phyloP scores from a whole-genome alignment of 176 grass and related monocot species.

The Neostapfia colusana region DNA sequence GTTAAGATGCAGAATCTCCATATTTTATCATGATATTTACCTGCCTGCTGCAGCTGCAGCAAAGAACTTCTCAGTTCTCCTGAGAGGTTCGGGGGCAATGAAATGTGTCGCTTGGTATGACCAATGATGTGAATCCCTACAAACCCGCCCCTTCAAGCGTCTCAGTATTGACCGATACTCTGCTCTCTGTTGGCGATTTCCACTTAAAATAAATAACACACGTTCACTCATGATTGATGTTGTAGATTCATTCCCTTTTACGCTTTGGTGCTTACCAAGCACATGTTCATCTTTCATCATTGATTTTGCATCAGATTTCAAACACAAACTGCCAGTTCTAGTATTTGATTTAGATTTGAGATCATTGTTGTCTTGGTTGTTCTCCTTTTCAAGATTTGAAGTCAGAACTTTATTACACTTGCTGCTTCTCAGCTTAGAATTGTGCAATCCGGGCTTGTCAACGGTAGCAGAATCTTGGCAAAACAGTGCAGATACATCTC shows the following conservation, averaged over 20 bases:
- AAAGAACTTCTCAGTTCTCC: constrained; percentile 93
- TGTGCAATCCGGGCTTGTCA: constrained; percentile 23
- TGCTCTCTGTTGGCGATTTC: constrained; percentile 58
- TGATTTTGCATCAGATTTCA: constrained; percentile 26
- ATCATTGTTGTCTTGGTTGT: constrained; percentile 37
- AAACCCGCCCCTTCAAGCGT: constrained; percentile 58
- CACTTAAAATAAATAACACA: constrained; percentile 81
- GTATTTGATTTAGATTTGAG: constrained; percentile 34
- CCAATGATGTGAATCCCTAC: constrained; percentile 92
- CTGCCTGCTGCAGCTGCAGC: constrained; percentile 83
- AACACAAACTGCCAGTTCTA: constrained; percentile 15
- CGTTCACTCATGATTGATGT: constrained; percentile 28
- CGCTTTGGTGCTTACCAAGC: constrained; percentile 3
- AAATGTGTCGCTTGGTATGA: constrained; percentile 92
- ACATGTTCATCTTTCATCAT: constrained; percentile 26
- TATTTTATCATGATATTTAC: constrained; percentile 30
- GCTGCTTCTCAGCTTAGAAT: constrained; percentile 40
- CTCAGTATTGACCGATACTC: constrained; percentile 60
- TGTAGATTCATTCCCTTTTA: constrained; percentile 30
- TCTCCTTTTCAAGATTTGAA: constrained; percentile 65
- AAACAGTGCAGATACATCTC: constrained; percentile 36
- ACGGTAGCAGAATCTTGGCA: background rate
- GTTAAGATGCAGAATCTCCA: background rate
- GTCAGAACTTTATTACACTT: constrained; percentile 45
- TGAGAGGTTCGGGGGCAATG: constrained; percentile 57